A percentile compares a stretch with the other conserved stretches of the same genome.
phyloP scores from a whole-genome alignment of 805 yeast genomes.

The Candida palmyrensis region DNA sequence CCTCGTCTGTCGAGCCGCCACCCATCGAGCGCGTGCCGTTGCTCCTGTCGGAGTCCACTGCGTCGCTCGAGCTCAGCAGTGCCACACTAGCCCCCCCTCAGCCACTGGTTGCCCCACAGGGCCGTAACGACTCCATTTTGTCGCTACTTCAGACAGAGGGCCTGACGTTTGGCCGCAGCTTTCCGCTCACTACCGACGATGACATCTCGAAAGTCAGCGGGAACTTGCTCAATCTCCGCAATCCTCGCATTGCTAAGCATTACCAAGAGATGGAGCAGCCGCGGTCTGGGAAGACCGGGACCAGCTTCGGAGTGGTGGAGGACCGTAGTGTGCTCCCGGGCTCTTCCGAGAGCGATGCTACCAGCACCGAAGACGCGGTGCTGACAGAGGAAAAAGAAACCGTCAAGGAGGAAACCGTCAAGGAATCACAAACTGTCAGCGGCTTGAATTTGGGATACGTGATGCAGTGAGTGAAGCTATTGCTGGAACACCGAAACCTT shows the following conservation, averaged over 20 bases:
- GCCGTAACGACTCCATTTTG: too few relatives aligned
- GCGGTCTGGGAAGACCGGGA: slow-evolving; percentile 1
- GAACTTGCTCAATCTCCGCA: slow-evolving; percentile 16
- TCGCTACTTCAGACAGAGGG: too few relatives aligned
- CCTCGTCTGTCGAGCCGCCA: slow-evolving; percentile 1
- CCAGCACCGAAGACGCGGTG: slow-evolving; percentile 1
- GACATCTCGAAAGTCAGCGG: slow-evolving; percentile 13
- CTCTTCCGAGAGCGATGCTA: slow-evolving; percentile 3
- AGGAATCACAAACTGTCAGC: background rate
- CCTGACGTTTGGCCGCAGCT: too few relatives aligned
- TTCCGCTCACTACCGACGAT: too few relatives aligned
- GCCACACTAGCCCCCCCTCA: too few relatives aligned
- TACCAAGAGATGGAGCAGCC: slow-evolving; percentile 12
- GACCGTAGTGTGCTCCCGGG: slow-evolving; percentile 1
- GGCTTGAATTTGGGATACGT: slow-evolving; percentile 3
- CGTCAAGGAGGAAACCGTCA: background rate
- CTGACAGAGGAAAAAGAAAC: background rate
- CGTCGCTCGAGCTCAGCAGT: slow-evolving; percentile 13
- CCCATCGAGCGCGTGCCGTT: slow-evolving; percentile 23
- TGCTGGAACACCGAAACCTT: too few relatives aligned
- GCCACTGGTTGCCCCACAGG: too few relatives aligned
- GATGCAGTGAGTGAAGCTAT: slow-evolving; percentile 3
- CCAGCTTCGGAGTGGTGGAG: slow-evolving; percentile 10
- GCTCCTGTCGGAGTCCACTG: slow-evolving; percentile 19
- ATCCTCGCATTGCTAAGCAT: slow-evolving; percentile 25